phyloP scores from a whole-genome alignment of 805 yeast species.

The Wickerhamiella alocasiicola region DNA sequence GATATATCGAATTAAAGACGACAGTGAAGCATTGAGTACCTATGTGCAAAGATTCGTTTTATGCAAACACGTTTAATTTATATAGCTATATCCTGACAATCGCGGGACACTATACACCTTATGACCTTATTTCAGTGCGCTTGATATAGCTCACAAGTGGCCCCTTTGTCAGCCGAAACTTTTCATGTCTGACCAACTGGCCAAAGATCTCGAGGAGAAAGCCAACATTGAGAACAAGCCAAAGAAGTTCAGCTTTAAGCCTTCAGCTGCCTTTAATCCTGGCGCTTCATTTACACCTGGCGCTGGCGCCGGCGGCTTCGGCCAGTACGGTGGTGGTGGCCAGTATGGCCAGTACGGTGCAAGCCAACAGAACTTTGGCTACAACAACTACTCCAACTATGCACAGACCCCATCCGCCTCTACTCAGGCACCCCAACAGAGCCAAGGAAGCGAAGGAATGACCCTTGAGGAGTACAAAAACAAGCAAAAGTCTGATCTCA shows the following conservation, averaged over 20 bases:
- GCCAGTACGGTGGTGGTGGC: constrained; percentile 5
- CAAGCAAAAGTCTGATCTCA: constrained; percentile 18
- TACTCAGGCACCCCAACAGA: constrained; percentile 5
- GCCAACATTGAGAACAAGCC: constrained; percentile 18
- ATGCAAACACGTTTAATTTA: too few species aligned
- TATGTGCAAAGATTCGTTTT: too few species aligned
- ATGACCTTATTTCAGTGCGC: too few species aligned
- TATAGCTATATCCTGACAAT: too few species aligned
- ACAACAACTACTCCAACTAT: constrained; percentile 21
- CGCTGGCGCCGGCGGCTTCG: constrained; percentile 5
- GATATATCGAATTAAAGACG: too few species aligned
- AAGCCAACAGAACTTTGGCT: constrained; percentile 16
- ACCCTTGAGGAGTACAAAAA: constrained; percentile 22
- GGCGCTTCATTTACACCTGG: constrained; percentile 18
- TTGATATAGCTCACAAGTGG: too few species aligned
- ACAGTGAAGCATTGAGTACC: too few species aligned
- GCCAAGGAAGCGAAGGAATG: constrained; percentile 14
- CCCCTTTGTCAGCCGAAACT: constrained; percentile 6
- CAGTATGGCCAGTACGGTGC: constrained; percentile 12
- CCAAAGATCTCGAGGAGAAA: constrained; percentile 23
- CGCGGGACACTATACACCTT: too few species aligned
- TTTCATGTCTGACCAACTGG: constrained; percentile 15
- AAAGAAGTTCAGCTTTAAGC: constrained; percentile 21
- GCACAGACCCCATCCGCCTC: constrained; percentile 21
- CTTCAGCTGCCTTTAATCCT: constrained; percentile 14